Conservation (phyloP, 140 eudicot genomes). For the Erigeron philadelphicus region DNA sequence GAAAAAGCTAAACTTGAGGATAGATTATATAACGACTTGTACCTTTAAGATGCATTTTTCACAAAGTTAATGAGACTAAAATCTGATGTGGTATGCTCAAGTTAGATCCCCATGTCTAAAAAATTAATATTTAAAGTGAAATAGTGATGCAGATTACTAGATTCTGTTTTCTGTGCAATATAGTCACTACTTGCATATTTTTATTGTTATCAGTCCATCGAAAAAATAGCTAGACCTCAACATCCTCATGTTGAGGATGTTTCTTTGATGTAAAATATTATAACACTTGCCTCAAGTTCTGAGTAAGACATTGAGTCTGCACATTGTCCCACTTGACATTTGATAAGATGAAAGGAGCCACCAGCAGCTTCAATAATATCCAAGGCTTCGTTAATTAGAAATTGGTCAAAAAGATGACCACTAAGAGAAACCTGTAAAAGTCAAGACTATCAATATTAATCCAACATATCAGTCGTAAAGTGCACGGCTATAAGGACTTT, state of each 20-base stretch:
- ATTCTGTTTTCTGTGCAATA: background rate
- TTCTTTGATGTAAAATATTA: background rate
- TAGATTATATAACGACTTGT: too few relatives aligned
- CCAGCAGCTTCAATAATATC: constrained; percentile 97
- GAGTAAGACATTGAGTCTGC: constrained; percentile 70
- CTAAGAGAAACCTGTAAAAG: constrained; percentile 75
- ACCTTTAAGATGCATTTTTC: too few relatives aligned
- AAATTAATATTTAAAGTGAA: too few relatives aligned
- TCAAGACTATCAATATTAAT: constrained; percentile 7
- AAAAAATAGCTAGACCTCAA: constrained; percentile 1
- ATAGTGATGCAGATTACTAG: too few relatives aligned
- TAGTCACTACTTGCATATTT: constrained; percentile 10
- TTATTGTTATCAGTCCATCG: constrained; percentile 1
- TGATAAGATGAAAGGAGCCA: constrained; percentile 83
- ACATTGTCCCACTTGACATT: constrained; percentile 94
- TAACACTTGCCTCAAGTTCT: constrained; percentile 71
- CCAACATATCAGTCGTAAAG: constrained; percentile 1
- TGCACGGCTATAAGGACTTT: constrained; percentile 10
- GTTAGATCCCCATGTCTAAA: too few relatives aligned
- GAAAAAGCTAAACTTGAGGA: too few relatives aligned
- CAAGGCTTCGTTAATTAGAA: constrained; percentile 86
- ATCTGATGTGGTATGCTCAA: too few relatives aligned
- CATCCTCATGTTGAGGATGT: constrained; percentile 15
- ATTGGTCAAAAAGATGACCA: constrained; percentile 95
- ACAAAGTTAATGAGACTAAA: too few relatives aligned